These are phyloP conservation scores for Pseudozyma hubeiensis DNA, from an alignment of 1,284 basidiomycete species.

Conservation along the genomic window DNA sequence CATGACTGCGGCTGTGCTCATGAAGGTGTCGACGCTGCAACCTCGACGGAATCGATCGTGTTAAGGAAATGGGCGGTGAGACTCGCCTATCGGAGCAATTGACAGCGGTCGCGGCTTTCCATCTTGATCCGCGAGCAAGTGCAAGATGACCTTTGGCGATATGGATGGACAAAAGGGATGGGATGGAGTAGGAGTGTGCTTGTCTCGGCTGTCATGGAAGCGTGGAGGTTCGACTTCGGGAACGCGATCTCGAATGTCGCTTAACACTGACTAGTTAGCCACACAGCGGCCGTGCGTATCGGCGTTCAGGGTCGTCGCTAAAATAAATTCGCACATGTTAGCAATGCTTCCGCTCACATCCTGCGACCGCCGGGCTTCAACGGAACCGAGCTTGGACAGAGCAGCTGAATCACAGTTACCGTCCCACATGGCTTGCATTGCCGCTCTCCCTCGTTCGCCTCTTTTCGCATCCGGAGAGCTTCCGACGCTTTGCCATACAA, in stretches of 20 bases:
- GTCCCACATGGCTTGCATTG: constrained; percentile 21
- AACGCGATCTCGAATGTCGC: background rate
- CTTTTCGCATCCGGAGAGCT: background rate
- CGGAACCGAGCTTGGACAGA: constrained; percentile 15
- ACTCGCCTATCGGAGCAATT: no score
- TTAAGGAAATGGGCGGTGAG: no score
- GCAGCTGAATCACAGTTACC: background rate
- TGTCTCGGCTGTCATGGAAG: constrained; percentile 4
- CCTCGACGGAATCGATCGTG: no score
- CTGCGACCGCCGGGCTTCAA: background rate
- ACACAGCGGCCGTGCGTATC: constrained; percentile 11
- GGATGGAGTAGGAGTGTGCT: background rate
- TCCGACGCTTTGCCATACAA: background rate
- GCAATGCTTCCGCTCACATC: background rate
- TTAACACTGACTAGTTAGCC: background rate
- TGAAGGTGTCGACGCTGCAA: no score
- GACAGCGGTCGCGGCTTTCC: no score
- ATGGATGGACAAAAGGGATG: background rate
- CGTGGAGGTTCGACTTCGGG: constrained; percentile 2
- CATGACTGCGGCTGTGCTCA: constrained; percentile 1
- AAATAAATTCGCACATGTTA: background rate
- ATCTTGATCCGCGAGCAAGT: no score
- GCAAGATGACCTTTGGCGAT: background rate
- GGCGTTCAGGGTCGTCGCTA: background rate
- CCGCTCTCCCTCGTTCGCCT: constrained; percentile 1